phyloP scores from a whole-genome alignment of 2,329 filamentous ascomycete species.

The Alternaria novae-zelandiae region DNA sequence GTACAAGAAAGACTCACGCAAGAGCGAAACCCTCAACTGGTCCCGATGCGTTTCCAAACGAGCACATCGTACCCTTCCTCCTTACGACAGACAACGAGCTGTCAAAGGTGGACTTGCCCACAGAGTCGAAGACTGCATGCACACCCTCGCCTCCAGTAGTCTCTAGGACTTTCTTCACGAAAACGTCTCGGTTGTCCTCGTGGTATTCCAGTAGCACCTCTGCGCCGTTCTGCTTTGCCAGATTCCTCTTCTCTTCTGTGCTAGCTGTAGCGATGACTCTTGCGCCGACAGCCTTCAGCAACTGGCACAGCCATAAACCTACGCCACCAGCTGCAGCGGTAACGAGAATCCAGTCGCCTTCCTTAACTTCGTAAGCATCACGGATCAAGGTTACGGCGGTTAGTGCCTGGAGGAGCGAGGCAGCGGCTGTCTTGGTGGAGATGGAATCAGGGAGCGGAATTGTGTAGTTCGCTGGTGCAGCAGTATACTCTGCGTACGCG shows the following conservation, averaged over 20 bases:
- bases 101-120: conserved; percentile 86
- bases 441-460: conserved; percentile 70
- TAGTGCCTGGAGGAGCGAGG: conserved; percentile 78
- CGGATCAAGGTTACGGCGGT: conserved; percentile 81
- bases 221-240: conserved; percentile 74
- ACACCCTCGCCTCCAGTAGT: conserved; percentile 77
- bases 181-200: conserved; percentile 55
- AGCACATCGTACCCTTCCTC: conserved; percentile 77
- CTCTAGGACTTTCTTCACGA: conserved; percentile 62
- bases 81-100: conserved; percentile 75
- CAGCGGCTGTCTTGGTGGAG: conserved; percentile 67
- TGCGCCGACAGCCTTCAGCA: conserved; percentile 75
- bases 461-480: conserved; percentile 60
- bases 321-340: conserved; percentile 88
- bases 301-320: conserved; percentile 71
- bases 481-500: conserved; percentile 67
- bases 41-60: conserved; percentile 83
- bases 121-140: conserved; percentile 82
- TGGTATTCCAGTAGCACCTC: conserved; percentile 74
- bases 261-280: conserved; percentile 81
- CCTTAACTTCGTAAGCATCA: conserved; percentile 73
- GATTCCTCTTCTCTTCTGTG: conserved; percentile 71
- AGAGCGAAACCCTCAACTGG: conserved; percentile 74
- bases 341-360: conserved; percentile 81
- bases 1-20: conserved; percentile 56